phyloP scores from a whole-genome alignment of 345 rosid species.

The Hypericum perforatum region DNA sequence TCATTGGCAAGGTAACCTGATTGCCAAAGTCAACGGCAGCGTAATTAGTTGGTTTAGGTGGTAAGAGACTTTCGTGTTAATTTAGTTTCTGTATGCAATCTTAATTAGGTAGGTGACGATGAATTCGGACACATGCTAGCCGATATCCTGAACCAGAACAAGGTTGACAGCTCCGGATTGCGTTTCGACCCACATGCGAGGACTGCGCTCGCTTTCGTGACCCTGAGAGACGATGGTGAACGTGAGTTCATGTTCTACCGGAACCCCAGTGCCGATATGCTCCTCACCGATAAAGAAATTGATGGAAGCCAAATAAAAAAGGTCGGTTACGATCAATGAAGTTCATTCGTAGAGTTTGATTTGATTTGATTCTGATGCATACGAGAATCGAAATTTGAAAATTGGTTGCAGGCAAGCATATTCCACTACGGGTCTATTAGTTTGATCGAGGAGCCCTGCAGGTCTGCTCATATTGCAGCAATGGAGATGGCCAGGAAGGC shows the following conservation, averaged over 20 bases:
- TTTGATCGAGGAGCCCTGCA: slow-evolving; percentile 91
- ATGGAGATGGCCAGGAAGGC: slow-evolving; percentile 63
- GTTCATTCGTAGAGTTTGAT: too few species aligned
- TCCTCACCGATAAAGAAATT: slow-evolving; percentile 72
- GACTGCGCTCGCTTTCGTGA: slow-evolving; percentile 90
- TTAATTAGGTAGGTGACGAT: slow-evolving; percentile 56
- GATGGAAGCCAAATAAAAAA: slow-evolving; percentile 50
- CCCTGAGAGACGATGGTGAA: slow-evolving; percentile 83
- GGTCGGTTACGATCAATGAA: slow-evolving; percentile 28
- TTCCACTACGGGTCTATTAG: slow-evolving; percentile 97
- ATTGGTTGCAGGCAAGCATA: slow-evolving; percentile 56
- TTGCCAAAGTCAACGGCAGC: too few species aligned
- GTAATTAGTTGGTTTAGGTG: too few species aligned
- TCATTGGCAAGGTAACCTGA: slow-evolving; percentile 86
- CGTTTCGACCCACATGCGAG: slow-evolving; percentile 73
- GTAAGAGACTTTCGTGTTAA: too few species aligned
- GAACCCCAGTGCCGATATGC: slow-evolving; percentile 99
- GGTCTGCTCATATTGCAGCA: slow-evolving; percentile 87
- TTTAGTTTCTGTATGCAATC: too few species aligned
- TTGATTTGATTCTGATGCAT: too few species aligned
- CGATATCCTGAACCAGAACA: slow-evolving; percentile 59
- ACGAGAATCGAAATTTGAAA: neutral
- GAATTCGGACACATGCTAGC: slow-evolving; percentile 94
- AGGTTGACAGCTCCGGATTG: slow-evolving; percentile 71
- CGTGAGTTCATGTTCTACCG: slow-evolving; percentile 96